phyloP scores from a whole-genome alignment of 1,139 yeast species.

The Taphrina sp. region DNA sequence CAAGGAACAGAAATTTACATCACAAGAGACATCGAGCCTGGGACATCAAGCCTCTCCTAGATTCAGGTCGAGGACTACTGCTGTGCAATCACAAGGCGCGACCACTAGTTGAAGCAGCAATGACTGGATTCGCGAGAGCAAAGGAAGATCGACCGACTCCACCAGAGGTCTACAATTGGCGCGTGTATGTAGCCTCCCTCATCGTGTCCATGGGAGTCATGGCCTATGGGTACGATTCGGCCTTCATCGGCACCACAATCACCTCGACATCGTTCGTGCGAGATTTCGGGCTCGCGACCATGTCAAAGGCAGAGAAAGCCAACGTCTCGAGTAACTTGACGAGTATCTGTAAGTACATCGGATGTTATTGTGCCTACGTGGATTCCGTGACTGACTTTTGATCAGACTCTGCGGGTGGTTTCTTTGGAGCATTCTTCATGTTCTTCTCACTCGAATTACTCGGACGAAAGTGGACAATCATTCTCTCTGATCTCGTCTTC shows the following conservation, averaged over 20 bases:
- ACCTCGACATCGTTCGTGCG: not conserved
- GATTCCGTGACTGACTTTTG: not conserved
- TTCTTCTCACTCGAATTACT: not conserved
- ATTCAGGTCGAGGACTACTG: too few relatives aligned
- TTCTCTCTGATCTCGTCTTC: not conserved
- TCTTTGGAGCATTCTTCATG: conserved; percentile 2
- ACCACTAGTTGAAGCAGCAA: too few relatives aligned
- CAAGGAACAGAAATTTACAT: too few relatives aligned
- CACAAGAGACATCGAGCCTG: too few relatives aligned
- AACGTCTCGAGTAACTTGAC: not conserved
- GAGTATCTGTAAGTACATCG: not conserved
- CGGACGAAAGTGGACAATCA: conserved; percentile 1
- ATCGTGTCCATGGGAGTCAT: conserved; percentile 2
- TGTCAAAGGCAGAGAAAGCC: not conserved
- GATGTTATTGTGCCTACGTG: not conserved
- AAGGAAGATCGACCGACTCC: conserved; percentile 1
- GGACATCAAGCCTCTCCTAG: too few relatives aligned
- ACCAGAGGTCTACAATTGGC: not conserved
- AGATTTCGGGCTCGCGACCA: not conserved
- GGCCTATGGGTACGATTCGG: not conserved
- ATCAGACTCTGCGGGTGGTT: not conserved
- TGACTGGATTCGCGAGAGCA: not conserved
- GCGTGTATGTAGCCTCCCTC: not conserved
- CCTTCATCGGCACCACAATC: conserved; percentile 1
- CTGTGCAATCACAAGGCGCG: too few relatives aligned